Evolutionary conservation across 2,329 filamentous ascomycete species (phyloP).

Genomic region (Catunica adiposa): DNA sequence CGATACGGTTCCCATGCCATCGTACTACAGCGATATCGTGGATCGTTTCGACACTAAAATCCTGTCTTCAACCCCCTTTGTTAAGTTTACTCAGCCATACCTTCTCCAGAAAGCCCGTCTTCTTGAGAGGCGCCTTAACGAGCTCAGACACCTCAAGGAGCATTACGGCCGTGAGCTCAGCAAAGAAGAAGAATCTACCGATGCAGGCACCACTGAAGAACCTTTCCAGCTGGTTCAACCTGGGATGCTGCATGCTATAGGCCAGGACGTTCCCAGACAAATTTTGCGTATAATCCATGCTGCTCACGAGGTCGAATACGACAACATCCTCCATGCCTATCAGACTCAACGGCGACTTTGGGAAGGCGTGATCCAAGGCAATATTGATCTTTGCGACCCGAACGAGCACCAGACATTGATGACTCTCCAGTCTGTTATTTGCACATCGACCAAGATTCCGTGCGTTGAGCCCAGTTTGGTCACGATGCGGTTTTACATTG

Average conservation of each 20-base stretch:
- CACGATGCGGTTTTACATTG: constrained; percentile 83
- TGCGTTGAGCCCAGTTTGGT: constrained; percentile 85
- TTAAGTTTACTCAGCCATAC: constrained; percentile 88
- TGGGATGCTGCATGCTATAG: constrained; percentile 80
- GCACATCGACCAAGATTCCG: constrained; percentile 81
- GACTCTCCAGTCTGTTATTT: constrained; percentile 83
- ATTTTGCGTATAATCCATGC: constrained; percentile 89
- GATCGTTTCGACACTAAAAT: constrained; percentile 86
- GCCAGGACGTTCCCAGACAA: constrained; percentile 64
- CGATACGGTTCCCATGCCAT: constrained; percentile 51
- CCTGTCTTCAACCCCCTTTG: constrained; percentile 86
- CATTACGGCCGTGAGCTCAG: constrained; percentile 26
- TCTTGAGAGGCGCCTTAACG: constrained; percentile 68
- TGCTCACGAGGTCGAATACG: constrained; percentile 91
- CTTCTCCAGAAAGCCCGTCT: constrained; percentile 82
- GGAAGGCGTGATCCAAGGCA: constrained; percentile 86
- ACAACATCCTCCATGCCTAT: constrained; percentile 86
- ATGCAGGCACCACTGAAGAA: constrained; percentile 47
- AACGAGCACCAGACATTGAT: constrained; percentile 94
- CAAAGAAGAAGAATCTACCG: constrained; percentile 34
- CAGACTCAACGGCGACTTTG: constrained; percentile 87
- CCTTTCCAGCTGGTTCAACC: constrained; percentile 84
- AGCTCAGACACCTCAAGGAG: constrained; percentile 68
- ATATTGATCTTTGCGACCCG: constrained; percentile 79
- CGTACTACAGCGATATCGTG: constrained; percentile 89